A percentile compares a stretch with the other conserved stretches of the same genome.
These are phyloP conservation scores for Debaryomyces udenii DNA, from an alignment of 1,139 yeast genomes.

Conservation along the genomic window DNA sequence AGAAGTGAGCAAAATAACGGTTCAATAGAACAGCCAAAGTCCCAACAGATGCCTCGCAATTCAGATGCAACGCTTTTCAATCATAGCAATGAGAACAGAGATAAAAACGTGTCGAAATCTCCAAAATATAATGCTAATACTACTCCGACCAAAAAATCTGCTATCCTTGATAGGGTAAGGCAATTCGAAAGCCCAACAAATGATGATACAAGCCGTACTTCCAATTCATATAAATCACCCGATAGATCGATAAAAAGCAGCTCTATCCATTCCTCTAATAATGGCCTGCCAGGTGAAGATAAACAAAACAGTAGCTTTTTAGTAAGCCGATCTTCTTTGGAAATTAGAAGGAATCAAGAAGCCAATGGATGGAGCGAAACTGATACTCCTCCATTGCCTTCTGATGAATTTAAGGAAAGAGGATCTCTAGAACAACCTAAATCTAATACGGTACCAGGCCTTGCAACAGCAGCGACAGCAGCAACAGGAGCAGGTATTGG, in stretches of 20 bases:
- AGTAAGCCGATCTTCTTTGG: conserved; percentile 22
- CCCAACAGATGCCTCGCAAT: background rate
- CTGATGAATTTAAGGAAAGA: background rate
- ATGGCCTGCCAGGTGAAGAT: conserved; percentile 4
- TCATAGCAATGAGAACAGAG: background rate
- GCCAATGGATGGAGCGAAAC: background rate
- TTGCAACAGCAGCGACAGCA: conserved; percentile 16
- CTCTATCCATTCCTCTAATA: background rate
- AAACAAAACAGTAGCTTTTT: conserved; percentile 18
- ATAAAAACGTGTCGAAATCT: background rate
- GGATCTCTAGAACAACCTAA: background rate
- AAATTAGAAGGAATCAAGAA: conserved; percentile 16
- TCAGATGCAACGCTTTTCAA: background rate
- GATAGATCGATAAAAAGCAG: background rate
- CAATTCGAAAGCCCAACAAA: conserved; percentile 38
- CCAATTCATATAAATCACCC: background rate
- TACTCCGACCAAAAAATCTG: conserved; percentile 22
- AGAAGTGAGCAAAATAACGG: conserved; percentile 18
- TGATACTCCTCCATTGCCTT: conserved; percentile 1
- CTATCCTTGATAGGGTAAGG: conserved; percentile 42
- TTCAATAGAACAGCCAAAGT: conserved; percentile 9
- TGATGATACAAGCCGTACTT: background rate
- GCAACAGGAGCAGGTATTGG: conserved; percentile 15
- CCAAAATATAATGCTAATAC: conserved; percentile 1
- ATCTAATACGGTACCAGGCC: conserved; percentile 16